A percentile compares a stretch with the other conserved stretches of the same genome.
Evolutionary conservation across 202 grass and related monocot genomes (phyloP).

Genomic region (Saccharum hybrid): DNA sequence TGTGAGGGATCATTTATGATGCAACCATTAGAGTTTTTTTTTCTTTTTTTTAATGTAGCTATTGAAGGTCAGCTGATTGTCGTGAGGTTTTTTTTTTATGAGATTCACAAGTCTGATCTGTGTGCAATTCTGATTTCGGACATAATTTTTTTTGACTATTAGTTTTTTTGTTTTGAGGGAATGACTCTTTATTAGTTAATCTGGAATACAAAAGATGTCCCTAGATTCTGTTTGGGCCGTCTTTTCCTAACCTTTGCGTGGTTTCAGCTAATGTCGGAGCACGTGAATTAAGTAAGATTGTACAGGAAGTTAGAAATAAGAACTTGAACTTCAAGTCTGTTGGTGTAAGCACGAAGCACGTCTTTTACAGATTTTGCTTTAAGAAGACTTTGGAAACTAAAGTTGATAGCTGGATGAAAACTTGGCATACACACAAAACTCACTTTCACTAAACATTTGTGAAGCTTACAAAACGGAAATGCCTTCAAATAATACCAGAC

Average conservation of each 20-base stretch:
- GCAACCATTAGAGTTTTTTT: neutral
- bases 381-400: conserved; percentile 6
- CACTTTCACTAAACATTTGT: neutral
- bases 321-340: conserved; percentile 30
- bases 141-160: too few species aligned
- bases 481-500: neutral
- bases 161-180: too few species aligned
- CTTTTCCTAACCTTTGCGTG: conserved; percentile 4
- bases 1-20: conserved; percentile 48
- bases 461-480: neutral
- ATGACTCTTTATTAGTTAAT: neutral
- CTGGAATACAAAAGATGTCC: neutral
- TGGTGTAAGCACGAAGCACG: conserved; percentile 36
- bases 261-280: conserved; percentile 1
- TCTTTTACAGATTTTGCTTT: conserved; percentile 44
- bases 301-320: conserved; percentile 2
- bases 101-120: conserved; percentile 1
- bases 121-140: conserved; percentile 20
- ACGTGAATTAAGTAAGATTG: conserved; percentile 21
- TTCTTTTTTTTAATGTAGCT: neutral
- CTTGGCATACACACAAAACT: neutral
- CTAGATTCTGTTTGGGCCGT: neutral
- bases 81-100: neutral
- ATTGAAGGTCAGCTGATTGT: neutral
- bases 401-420: conserved; percentile 2